Conservation (phyloP, 1,284 basidiomycete genomes). For the Apiotrichum porosum region DNA sequence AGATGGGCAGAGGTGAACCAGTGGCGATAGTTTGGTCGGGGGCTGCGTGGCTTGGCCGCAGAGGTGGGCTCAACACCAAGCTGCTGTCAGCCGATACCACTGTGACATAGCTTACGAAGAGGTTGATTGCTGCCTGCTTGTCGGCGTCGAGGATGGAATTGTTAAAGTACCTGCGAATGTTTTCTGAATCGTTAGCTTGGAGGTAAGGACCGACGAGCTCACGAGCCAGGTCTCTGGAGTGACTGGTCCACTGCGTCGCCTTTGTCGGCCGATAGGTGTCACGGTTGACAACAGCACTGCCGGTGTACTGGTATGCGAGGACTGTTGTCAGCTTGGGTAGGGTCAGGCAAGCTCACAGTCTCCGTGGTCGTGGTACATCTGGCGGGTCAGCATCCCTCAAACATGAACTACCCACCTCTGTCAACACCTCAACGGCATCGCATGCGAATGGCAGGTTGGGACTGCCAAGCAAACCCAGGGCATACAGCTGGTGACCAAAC, state of each 20-base stretch:
- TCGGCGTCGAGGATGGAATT: slow-evolving; percentile 94
- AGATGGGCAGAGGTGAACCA: slow-evolving; percentile 77
- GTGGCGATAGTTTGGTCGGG: slow-evolving; percentile 62
- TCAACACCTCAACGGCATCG: slow-evolving; percentile 94
- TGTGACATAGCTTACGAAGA: slow-evolving; percentile 57
- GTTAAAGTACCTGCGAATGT: slow-evolving; percentile 90
- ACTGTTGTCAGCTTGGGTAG: slow-evolving; percentile 53
- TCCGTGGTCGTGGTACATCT: slow-evolving; percentile 96
- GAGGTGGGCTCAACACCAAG: slow-evolving; percentile 63
- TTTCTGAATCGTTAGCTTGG: slow-evolving; percentile 53
- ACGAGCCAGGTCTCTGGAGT: slow-evolving; percentile 91
- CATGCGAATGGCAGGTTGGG: slow-evolving; percentile 86
- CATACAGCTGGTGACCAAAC: slow-evolving; percentile 91
- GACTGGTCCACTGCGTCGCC: slow-evolving; percentile 93
- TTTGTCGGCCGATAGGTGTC: slow-evolving; percentile 84
- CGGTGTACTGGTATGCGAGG: slow-evolving; percentile 93
- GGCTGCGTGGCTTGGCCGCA: neutral
- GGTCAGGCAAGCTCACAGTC: slow-evolving; percentile 60
- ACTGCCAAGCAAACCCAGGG: slow-evolving; percentile 77
- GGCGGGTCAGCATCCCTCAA: neutral
- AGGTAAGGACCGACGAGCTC: neutral
- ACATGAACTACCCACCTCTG: slow-evolving; percentile 54
- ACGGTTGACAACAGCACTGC: slow-evolving; percentile 91
- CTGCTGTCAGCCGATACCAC: too few relatives aligned
- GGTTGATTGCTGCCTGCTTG: slow-evolving; percentile 95